These are phyloP conservation scores for Ceraceosorus guamensis DNA, from an alignment of 1,284 basidiomycete genomes.

Conservation along the genomic window DNA sequence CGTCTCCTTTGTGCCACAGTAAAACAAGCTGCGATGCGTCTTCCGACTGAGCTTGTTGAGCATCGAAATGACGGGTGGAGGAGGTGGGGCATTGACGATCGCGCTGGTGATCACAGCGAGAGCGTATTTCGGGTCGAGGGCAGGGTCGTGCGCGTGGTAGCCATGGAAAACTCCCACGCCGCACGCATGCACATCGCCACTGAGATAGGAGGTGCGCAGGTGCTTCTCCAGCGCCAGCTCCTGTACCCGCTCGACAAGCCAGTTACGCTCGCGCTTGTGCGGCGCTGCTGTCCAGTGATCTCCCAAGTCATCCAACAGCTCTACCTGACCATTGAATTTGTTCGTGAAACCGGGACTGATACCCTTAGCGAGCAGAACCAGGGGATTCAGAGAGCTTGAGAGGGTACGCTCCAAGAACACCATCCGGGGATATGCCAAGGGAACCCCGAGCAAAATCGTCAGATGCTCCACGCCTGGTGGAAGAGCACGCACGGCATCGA, in stretches of 20 bases:
- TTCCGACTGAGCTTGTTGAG: constrained; percentile 72
- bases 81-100: constrained; percentile 56
- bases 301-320: constrained; percentile 52
- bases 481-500: constrained; percentile 27
- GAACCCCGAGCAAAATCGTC: constrained; percentile 45
- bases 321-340: constrained; percentile 47
- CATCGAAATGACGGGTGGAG: constrained; percentile 68
- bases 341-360: constrained; percentile 38
- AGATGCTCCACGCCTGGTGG: constrained; percentile 42
- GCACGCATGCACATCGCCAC: constrained; percentile 44
- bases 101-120: constrained; percentile 44
- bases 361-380: constrained; percentile 41
- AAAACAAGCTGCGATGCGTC: constrained; percentile 58
- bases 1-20: constrained; percentile 61
- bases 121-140: constrained; percentile 38
- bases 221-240: constrained; percentile 33
- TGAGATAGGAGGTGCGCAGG: constrained; percentile 39
- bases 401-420: constrained; percentile 44
- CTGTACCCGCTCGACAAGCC: constrained; percentile 63
- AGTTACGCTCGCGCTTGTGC: constrained; percentile 78
- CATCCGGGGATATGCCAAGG: constrained; percentile 47
- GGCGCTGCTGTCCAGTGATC: constrained; percentile 64
- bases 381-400: constrained; percentile 33
- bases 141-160: constrained; percentile 28
- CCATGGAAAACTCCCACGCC: constrained; percentile 13